These are phyloP conservation scores for Chlamydomonas incerta DNA, from an alignment of 139 green algal genomes.

Conservation along the genomic window DNA sequence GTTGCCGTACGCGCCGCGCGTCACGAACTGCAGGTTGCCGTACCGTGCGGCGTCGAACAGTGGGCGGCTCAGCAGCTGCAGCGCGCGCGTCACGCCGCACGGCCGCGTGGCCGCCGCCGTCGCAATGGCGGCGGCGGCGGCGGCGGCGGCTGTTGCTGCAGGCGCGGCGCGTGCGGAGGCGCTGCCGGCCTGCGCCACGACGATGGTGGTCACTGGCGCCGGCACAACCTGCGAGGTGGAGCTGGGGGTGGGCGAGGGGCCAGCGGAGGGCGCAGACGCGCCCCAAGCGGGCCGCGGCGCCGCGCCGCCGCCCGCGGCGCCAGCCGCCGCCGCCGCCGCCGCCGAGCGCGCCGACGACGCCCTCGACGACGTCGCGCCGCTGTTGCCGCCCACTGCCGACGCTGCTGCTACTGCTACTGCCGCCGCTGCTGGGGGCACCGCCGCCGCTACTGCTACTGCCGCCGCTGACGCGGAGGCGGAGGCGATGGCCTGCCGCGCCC, in stretches of 20 bases:
- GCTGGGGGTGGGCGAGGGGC: too few relatives aligned
- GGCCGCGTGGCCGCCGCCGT: background rate
- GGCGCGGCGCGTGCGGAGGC: too few relatives aligned
- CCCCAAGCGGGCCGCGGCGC: background rate
- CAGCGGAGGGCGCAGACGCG: too few relatives aligned
- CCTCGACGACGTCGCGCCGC: too few relatives aligned
- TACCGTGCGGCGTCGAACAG: conserved; percentile 68
- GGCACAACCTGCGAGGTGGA: too few relatives aligned
- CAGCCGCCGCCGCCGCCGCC: too few relatives aligned
- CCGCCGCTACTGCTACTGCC: background rate
- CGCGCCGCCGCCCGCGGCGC: background rate
- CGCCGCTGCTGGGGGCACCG: too few relatives aligned
- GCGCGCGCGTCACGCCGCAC: conserved; percentile 48
- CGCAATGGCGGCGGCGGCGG: conserved; percentile 8
- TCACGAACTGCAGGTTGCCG: conserved; percentile 54
- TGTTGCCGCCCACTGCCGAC: too few relatives aligned
- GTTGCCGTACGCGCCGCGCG: conserved; percentile 62
- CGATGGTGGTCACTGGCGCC: background rate
- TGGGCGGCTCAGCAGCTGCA: conserved; percentile 64
- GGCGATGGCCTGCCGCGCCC: background rate
- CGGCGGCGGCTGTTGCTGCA: background rate
- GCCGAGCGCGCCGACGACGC: too few relatives aligned
- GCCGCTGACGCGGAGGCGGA: background rate
- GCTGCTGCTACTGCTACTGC: too few relatives aligned
- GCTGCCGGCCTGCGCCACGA: too few relatives aligned